These are phyloP conservation scores for Durusdinium trenchii DNA, from an alignment of 73 alveolate species.

Conservation along the genomic window DNA sequence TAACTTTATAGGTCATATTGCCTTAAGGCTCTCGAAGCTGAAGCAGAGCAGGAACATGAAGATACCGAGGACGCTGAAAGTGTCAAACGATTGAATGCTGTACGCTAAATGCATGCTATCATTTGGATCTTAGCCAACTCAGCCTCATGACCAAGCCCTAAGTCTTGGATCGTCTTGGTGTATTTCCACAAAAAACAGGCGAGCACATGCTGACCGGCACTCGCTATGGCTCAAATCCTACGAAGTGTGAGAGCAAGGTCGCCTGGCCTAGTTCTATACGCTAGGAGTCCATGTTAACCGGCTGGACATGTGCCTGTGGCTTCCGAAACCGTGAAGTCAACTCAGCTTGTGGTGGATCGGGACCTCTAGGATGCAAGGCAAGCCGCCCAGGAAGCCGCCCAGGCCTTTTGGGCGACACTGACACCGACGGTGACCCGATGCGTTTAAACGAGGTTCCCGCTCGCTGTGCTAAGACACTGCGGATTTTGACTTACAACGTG, in stretches of 20 bases:
- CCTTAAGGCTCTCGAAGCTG: slow-evolving; percentile 59
- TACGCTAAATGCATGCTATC: not conserved
- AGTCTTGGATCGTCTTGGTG: not conserved
- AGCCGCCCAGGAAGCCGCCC: not conserved
- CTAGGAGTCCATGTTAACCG: not conserved
- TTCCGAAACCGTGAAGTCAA: slow-evolving; percentile 41
- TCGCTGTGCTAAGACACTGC: slow-evolving; percentile 17
- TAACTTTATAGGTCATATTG: not conserved
- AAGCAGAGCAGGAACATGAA: slow-evolving; percentile 39
- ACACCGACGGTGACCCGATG: not conserved
- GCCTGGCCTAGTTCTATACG: not conserved
- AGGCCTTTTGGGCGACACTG: not conserved
- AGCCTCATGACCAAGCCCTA: not conserved
- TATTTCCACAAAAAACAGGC: too few relatives aligned
- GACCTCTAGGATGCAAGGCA: slow-evolving; percentile 66
- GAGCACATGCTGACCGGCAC: too few relatives aligned
- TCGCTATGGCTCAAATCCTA: not conserved
- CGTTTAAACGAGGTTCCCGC: not conserved
- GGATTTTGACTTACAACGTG: slow-evolving; percentile 41
- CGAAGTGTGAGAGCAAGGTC: not conserved
- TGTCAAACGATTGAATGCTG: not conserved
- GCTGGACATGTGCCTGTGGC: slow-evolving; percentile 61
- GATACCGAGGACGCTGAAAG: slow-evolving; percentile 34
- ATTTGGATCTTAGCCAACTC: not conserved
- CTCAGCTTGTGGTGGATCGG: slow-evolving; percentile 48